phyloP scores from a whole-genome alignment of 208 protist genomes.

The Wallacemonas sp. region DNA sequence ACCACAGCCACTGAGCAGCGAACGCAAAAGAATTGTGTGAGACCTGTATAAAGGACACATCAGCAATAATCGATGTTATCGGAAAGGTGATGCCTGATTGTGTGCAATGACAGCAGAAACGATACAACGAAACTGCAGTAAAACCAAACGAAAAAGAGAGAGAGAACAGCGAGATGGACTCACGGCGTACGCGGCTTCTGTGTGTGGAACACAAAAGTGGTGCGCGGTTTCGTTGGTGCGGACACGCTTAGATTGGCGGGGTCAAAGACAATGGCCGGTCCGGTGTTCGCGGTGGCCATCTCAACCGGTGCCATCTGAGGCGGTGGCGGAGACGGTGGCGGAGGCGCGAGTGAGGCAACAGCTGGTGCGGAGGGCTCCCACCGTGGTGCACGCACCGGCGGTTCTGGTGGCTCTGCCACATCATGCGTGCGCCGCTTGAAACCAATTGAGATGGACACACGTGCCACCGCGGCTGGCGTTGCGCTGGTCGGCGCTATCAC shows the following conservation, averaged over 20 bases:
- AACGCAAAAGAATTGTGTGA: too few species aligned
- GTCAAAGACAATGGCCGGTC: conserved; percentile 7
- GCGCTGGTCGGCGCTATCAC: too few species aligned
- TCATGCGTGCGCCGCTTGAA: background rate
- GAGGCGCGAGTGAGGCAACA: background rate
- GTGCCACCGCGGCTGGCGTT: conserved; percentile 2
- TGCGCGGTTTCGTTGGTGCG: background rate
- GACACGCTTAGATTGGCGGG: background rate
- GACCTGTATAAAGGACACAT: too few species aligned
- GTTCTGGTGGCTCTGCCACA: background rate
- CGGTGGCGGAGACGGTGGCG: background rate
- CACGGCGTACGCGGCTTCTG: conserved; percentile 9
- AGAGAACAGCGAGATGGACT: conserved; percentile 10
- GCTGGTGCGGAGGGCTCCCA: background rate
- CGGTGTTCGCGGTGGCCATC: background rate
- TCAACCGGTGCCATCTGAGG: background rate
- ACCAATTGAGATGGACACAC: conserved; percentile 4
- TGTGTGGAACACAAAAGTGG: conserved; percentile 7
- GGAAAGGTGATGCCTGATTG: too few species aligned
- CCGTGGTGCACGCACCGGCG: background rate
- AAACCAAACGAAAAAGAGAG: conserved; percentile 10
- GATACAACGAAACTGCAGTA: background rate
- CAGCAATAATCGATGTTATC: too few species aligned
- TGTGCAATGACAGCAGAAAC: too few species aligned
- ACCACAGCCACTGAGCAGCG: too few species aligned